Evolutionary conservation across 352 stramenopile species (phyloP).

Genomic region (Pythium rishiriense): DNA sequence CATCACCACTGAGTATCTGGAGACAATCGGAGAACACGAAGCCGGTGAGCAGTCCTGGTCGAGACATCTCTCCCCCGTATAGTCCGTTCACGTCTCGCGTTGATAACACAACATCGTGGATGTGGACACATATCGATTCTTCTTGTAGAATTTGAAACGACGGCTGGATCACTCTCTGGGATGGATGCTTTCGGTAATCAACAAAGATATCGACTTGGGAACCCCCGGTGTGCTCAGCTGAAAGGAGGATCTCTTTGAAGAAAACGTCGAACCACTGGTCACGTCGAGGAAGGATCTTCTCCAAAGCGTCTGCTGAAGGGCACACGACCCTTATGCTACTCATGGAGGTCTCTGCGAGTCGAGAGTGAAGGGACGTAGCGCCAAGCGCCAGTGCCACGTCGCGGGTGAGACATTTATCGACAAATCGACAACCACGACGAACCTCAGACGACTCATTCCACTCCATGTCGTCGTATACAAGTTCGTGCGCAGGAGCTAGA

Average conservation of each 20-base stretch:
- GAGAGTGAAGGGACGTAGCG: slow-evolving; percentile 61
- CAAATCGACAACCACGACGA: slow-evolving; percentile 53
- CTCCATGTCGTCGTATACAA: slow-evolving; percentile 78
- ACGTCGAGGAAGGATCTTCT: slow-evolving; percentile 38
- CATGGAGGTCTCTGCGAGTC: slow-evolving; percentile 59
- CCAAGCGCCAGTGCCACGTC: slow-evolving; percentile 52
- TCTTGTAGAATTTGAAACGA: slow-evolving; percentile 73
- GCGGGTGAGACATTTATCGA: slow-evolving; percentile 45
- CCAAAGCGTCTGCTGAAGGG: slow-evolving; percentile 39
- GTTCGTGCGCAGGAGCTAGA: slow-evolving; percentile 28
- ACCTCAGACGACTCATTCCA: slow-evolving; percentile 66
- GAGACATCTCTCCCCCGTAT: slow-evolving; percentile 52
- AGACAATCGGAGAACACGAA: slow-evolving; percentile 76
- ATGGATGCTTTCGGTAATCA: slow-evolving; percentile 61
- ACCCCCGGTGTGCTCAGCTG: slow-evolving; percentile 51
- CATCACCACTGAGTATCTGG: slow-evolving; percentile 75
- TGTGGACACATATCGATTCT: slow-evolving; percentile 69
- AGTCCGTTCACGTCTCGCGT: slow-evolving; percentile 53
- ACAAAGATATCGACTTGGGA: slow-evolving; percentile 69
- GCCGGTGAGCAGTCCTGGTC: slow-evolving; percentile 51
- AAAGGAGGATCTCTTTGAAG: slow-evolving; percentile 59
- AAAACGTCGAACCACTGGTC: slow-evolving; percentile 47
- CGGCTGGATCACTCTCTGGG: slow-evolving; percentile 67
- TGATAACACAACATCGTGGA: slow-evolving; percentile 57
- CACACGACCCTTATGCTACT: slow-evolving; percentile 51